A percentile compares a stretch with the other conserved stretches of the same genome.
Conservation (phyloP, 306 rosid species). For the Casuarina equisetifolia region DNA sequence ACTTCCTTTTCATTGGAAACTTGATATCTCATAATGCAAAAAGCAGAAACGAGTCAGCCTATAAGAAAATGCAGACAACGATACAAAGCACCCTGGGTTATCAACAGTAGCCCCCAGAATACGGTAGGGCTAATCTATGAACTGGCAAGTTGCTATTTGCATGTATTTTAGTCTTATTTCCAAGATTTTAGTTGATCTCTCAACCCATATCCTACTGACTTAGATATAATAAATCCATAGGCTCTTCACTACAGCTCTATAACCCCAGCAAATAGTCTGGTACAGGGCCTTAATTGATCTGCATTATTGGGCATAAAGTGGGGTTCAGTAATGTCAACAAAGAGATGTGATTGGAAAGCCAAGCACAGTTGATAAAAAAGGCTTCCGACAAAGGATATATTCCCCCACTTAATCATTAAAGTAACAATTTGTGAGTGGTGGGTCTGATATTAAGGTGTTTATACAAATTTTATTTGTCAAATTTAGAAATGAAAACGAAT, state of each 20-base stretch:
- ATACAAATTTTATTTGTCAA: background rate
- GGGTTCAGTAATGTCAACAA: conserved; percentile 16
- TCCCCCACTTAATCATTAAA: background rate
- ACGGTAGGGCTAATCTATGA: background rate
- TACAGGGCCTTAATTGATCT: conserved; percentile 6
- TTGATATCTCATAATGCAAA: too few species aligned
- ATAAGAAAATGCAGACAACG: too few species aligned
- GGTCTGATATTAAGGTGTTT: too few species aligned
- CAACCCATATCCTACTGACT: background rate
- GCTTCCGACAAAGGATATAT: background rate
- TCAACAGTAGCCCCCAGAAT: background rate
- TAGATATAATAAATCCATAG: background rate
- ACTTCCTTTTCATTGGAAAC: too few species aligned
- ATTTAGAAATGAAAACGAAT: background rate
- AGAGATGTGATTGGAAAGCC: conserved; percentile 9
- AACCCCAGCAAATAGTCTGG: background rate
- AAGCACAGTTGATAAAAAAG: background rate
- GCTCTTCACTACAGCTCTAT: too few species aligned
- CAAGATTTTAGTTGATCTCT: conserved; percentile 8
- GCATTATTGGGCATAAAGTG: conserved; percentile 8
- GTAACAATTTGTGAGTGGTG: background rate
- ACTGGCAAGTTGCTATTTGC: conserved; percentile 1
- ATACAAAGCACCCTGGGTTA: too few species aligned
- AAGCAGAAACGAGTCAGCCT: too few species aligned
- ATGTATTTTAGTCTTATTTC: conserved; percentile 1